Conservation (phyloP, 148 eudicot species). For the Heliamphora exappendiculata region DNA sequence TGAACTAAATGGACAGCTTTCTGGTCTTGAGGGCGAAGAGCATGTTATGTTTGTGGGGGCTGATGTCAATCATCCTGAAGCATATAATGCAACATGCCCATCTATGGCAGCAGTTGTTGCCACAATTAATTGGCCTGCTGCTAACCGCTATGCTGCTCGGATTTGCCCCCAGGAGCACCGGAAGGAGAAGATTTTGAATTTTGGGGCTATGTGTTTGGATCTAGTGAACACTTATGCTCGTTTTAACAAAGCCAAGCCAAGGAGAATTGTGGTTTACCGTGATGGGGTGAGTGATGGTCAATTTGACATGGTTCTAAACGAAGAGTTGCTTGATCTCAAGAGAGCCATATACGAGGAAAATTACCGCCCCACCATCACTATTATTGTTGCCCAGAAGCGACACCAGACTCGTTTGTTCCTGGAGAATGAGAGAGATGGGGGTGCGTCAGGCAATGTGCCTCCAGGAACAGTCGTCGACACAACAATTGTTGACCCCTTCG, state of each 20-base stretch:
- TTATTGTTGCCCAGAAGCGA: constrained; percentile 34
- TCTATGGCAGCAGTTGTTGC: constrained; percentile 44
- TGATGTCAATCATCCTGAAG: constrained; percentile 40
- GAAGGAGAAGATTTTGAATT: constrained; percentile 25
- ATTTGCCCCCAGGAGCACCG: constrained; percentile 24
- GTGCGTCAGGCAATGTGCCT: constrained; percentile 21
- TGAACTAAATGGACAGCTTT: constrained; percentile 30
- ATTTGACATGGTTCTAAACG: constrained; percentile 32
- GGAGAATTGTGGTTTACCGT: constrained; percentile 31
- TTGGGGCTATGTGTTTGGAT: constrained; percentile 30
- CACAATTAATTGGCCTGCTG: constrained; percentile 36
- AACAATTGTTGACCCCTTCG: constrained; percentile 23
- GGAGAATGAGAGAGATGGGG: constrained; percentile 15
- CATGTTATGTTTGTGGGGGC: constrained; percentile 48
- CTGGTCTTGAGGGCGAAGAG: constrained; percentile 22
- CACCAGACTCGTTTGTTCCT: constrained; percentile 33
- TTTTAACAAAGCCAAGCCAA: constrained; percentile 26
- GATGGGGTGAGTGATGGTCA: constrained; percentile 44
- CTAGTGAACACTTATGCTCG: constrained; percentile 23
- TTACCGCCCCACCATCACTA: constrained; percentile 27
- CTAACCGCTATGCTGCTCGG: constrained; percentile 31
- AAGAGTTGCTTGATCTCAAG: constrained; percentile 29
- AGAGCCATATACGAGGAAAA: constrained; percentile 7
- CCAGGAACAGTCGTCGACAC: constrained; percentile 44
- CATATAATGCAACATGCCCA: constrained; percentile 18